Evolutionary conservation across 2,329 filamentous ascomycete genomes (phyloP), one percentile per base, ranked within the genome.

Genomic region (Colletotrichum gigasporum): DNA sequence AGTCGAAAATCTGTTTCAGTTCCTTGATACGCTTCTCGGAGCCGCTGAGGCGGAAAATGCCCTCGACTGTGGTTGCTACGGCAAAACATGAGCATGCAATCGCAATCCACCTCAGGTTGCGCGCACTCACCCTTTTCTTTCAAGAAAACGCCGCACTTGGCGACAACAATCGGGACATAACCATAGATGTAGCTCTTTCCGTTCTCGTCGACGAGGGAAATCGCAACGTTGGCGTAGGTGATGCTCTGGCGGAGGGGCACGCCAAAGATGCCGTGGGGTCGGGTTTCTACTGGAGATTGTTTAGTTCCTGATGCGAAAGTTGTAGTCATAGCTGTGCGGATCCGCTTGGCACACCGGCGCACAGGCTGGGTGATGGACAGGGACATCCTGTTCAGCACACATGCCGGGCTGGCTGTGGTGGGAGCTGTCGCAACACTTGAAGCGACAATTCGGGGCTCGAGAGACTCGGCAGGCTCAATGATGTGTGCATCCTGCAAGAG

Each of bases 1-100:
- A 97, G 78, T 98, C 93, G 78, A 99, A 99, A 3, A 93, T 87
- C 26, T 86, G 88, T 77, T 96, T 95, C 28, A 99, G 87, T 76
- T 98, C 96, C 77, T 98, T 99, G 81, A 99, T 99, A 67, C 96
- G 91, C 80, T 97, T 98, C 74, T 97, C 95, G 34, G 96, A 98
- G 52, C 96, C 96, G 75, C 92, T 97, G 42, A 99, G 84, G 44
- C 96, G 93, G 75, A 99, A 99, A 63, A 99, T 99, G 37, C 96
- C 96, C 78, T 98, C 95, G 9, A 98, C 88, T 69, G 94, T 90
- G 70, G 95, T 98, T 30, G 96, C 96, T 98, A 68, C 47, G 62
- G 69, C 61, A 77, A 45, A 76, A 50, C 39, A 65, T 74, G 58
- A 75, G 70, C 61, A 63, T 45, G 18, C 32, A 6, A 11, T 16